Conservation (phyloP, 176 grass and related monocot species). For the Coix lacrymajobi region DNA sequence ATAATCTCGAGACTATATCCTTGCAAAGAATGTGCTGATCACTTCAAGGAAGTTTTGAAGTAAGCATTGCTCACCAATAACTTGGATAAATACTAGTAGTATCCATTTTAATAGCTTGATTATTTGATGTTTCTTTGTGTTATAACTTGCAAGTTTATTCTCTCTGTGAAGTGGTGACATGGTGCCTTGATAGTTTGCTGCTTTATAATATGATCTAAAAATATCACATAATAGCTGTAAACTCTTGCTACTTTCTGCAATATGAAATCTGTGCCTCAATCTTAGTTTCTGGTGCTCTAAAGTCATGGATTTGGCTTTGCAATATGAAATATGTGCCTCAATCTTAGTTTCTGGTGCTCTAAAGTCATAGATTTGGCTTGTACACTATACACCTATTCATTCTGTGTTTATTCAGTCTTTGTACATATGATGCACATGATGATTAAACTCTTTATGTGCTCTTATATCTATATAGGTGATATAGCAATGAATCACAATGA, state of each 20-base stretch:
- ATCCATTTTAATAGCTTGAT: constrained; percentile 3
- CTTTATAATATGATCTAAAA: not conserved
- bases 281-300: not conserved
- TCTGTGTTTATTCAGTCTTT: not conserved
- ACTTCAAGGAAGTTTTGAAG: constrained; percentile 96
- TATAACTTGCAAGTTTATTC: not conserved
- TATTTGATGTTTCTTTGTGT: not conserved
- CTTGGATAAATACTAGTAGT: not conserved
- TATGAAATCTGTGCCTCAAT: not conserved
- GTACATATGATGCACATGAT: not conserved
- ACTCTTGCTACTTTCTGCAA: not conserved
- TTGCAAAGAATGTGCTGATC: constrained; percentile 91
- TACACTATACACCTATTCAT: not conserved
- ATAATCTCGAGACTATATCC: constrained; percentile 86
- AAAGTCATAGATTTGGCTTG: not conserved
- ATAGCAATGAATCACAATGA: not conserved
- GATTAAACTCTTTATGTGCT: not conserved
- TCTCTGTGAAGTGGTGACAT: not conserved
- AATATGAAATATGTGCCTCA: not conserved
- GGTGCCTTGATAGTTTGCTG: not conserved
- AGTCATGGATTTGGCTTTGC: not conserved
- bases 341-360: not conserved
- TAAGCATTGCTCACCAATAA: constrained; percentile 46
- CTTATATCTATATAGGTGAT: not conserved
- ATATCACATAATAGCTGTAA: not conserved